phyloP scores from a whole-genome alignment of 305 asterid species.

The Fraxinus floribunda region DNA sequence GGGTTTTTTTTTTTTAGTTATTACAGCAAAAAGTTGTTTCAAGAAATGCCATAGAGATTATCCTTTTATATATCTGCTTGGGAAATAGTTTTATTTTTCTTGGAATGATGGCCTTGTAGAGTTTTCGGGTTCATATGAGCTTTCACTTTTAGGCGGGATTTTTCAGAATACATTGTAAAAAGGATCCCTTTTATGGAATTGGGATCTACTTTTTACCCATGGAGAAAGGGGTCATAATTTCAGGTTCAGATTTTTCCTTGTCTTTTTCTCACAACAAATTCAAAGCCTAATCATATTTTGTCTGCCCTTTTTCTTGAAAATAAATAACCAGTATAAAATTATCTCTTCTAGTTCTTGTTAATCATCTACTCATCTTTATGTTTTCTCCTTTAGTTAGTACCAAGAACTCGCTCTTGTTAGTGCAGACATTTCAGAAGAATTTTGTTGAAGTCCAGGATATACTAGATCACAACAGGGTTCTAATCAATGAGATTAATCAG shows the following conservation, averaged over 20 bases:
- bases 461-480: background rate
- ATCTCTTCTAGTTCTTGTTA: background rate
- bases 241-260: slow-evolving; percentile 37
- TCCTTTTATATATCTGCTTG: background rate
- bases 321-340: background rate
- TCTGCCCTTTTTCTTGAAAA: slow-evolving; percentile 9
- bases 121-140: slow-evolving; percentile 25
- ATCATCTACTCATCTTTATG: background rate
- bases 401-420: background rate
- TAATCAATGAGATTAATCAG: background rate
- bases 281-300: slow-evolving; percentile 18
- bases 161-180: slow-evolving; percentile 22
- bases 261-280: slow-evolving; percentile 23
- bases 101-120: slow-evolving; percentile 23
- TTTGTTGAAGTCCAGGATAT: slow-evolving; percentile 46
- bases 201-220: slow-evolving; percentile 35
- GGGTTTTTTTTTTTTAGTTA: background rate
- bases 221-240: slow-evolving; percentile 26
- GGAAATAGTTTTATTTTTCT: background rate
- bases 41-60: background rate
- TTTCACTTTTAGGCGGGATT: slow-evolving; percentile 32
- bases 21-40: background rate
- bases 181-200: slow-evolving; percentile 43
- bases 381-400: background rate
- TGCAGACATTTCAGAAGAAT: slow-evolving; percentile 49